Evolutionary conservation across 2,329 filamentous ascomycete species (phyloP).

Genomic region (Trichoderma koningiopsis): DNA sequence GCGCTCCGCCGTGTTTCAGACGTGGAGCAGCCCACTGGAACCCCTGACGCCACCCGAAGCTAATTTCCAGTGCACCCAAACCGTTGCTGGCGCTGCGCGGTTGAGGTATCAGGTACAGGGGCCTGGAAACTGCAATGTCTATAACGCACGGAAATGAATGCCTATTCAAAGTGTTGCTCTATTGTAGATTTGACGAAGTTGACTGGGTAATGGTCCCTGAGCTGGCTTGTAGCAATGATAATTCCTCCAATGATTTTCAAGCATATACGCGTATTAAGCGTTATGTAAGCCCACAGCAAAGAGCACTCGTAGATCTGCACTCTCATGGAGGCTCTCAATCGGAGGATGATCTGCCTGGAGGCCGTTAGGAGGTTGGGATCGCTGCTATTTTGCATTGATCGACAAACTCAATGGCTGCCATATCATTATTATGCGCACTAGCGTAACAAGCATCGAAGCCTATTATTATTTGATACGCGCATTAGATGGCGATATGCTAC

Average conservation of each 20-base stretch:
- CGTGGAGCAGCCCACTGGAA: not conserved
- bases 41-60: conserved; percentile 24
- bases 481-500: conserved; percentile 14
- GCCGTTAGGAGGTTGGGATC: not conserved
- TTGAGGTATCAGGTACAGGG: not conserved
- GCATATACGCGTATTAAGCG: not conserved
- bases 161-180: not conserved
- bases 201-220: not conserved
- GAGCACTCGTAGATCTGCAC: not conserved
- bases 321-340: not conserved
- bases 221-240: not conserved
- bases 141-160: not conserved
- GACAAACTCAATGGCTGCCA: not conserved
- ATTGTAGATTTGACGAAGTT: not conserved
- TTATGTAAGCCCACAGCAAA: not conserved
- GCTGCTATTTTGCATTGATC: conserved; percentile 4
- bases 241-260: not conserved
- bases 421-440: not conserved
- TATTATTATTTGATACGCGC: not conserved
- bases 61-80: conserved; percentile 21
- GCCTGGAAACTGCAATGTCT: not conserved
- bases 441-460: not conserved
- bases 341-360: not conserved
- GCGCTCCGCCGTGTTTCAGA: conserved; percentile 17
- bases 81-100: not conserved